Conservation (phyloP, 257 asterid genomes). For the Primulina tabacum region DNA sequence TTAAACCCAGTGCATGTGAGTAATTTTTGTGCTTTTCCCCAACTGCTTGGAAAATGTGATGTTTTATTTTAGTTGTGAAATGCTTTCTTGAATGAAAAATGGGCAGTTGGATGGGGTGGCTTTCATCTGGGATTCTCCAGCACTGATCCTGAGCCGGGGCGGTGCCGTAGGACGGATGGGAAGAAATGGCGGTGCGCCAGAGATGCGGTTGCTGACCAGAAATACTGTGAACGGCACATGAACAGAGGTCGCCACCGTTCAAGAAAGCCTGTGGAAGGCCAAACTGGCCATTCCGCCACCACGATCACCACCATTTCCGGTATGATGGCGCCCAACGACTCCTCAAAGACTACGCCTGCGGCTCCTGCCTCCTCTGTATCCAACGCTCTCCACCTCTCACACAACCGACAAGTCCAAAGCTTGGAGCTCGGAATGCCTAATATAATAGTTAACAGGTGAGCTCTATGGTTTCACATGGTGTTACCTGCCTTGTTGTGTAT, state of each 20-base stretch:
- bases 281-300: constrained; percentile 51
- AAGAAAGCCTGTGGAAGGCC: constrained; percentile 99
- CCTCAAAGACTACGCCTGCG: constrained; percentile 37
- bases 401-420: constrained; percentile 31
- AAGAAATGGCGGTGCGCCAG: constrained; percentile 99
- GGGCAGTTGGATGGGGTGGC: constrained; percentile 89
- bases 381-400: constrained; percentile 36
- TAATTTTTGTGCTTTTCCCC: neutral
- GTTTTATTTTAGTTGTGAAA: no score
- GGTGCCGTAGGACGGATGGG: constrained; percentile 97
- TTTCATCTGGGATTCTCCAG: constrained; percentile 77
- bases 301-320: constrained; percentile 27
- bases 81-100: neutral
- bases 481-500: no score
- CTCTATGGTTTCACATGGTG: neutral
- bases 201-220: constrained; percentile 88
- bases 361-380: constrained; percentile 34
- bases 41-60: no score
- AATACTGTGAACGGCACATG: constrained; percentile 96
- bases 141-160: constrained; percentile 93
- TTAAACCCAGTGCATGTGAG: constrained; percentile 62
- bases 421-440: constrained; percentile 41
- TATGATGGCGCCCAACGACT: constrained; percentile 30
- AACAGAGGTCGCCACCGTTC: constrained; percentile 99
- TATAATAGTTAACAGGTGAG: constrained; percentile 8